phyloP scores from a whole-genome alignment of 805 yeast genomes.

The Candida germanica region DNA sequence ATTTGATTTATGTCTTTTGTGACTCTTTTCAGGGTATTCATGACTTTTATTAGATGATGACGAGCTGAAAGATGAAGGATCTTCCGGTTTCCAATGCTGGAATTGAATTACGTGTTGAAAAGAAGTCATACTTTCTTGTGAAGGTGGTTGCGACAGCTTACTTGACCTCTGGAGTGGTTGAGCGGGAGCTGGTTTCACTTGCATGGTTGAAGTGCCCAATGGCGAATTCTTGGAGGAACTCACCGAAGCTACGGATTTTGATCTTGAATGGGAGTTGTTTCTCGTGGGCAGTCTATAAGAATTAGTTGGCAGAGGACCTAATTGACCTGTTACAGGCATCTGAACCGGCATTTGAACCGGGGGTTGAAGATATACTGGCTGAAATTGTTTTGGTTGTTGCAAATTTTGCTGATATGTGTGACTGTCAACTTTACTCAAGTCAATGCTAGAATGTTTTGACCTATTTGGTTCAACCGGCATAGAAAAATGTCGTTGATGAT shows the following conservation, averaged over 20 bases:
- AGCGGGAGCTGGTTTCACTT: constrained; percentile 42
- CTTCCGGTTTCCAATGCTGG: constrained; percentile 53
- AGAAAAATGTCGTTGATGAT: constrained; percentile 42
- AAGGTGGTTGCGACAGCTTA: constrained; percentile 28
- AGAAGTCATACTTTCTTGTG: constrained; percentile 44
- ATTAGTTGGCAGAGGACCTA: constrained; percentile 5
- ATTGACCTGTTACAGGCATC: constrained; percentile 1
- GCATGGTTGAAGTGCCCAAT: constrained; percentile 28
- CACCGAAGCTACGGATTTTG: constrained; percentile 8
- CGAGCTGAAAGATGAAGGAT: background rate
- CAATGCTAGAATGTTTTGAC: constrained; percentile 7
- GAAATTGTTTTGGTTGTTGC: constrained; percentile 1
- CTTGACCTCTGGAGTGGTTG: constrained; percentile 35
- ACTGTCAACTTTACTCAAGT: constrained; percentile 18
- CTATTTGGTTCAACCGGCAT: constrained; percentile 27
- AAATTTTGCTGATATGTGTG: constrained; percentile 6
- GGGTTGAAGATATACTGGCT: background rate
- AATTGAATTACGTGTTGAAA: constrained; percentile 53
- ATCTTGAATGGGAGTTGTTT: constrained; percentile 19
- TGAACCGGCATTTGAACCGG: constrained; percentile 2
- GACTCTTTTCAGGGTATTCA: constrained; percentile 19
- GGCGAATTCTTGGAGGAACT: constrained; percentile 4
- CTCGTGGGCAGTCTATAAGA: constrained; percentile 7
- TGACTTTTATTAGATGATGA: background rate
- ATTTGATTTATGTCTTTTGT: constrained; percentile 37